These are phyloP conservation scores for Tolypocladium capitatum DNA, from an alignment of 2,329 filamentous ascomycete genomes.

Conservation along the genomic window DNA sequence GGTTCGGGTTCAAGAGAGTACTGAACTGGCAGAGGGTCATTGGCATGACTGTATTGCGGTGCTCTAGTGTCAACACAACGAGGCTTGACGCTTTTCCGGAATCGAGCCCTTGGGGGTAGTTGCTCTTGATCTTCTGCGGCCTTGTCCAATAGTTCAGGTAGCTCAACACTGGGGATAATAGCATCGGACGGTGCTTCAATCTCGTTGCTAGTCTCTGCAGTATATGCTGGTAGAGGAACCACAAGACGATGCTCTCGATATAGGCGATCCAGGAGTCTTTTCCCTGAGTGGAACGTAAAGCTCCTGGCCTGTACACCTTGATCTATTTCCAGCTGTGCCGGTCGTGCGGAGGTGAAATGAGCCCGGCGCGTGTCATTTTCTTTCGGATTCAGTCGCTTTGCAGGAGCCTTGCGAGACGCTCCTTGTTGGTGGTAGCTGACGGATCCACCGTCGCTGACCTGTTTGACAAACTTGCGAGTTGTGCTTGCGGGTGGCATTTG, in stretches of 20 bases:
- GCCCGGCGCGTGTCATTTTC: background rate
- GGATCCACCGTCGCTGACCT: constrained; percentile 12
- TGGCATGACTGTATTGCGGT: constrained; percentile 38
- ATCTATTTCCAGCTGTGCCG: constrained; percentile 43
- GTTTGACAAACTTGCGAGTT: constrained; percentile 17
- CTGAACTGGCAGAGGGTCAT: constrained; percentile 31
- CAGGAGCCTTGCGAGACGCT: background rate
- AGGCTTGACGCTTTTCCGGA: constrained; percentile 31
- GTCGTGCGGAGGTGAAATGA: constrained; percentile 14
- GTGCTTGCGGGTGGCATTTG: background rate
- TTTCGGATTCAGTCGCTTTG: background rate
- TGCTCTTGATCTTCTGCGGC: background rate
- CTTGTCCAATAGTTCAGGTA: background rate
- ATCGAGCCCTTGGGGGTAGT: constrained; percentile 12
- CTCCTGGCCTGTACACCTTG: constrained; percentile 19
- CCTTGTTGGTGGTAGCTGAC: constrained; percentile 11
- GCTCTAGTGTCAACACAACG: constrained; percentile 33
- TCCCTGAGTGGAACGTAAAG: constrained; percentile 34
- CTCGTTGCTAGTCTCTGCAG: background rate
- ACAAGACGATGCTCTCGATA: constrained; percentile 25
- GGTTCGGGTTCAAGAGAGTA: constrained; percentile 4
- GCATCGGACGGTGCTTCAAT: background rate
- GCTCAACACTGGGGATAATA: background rate
- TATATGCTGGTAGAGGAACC: background rate
- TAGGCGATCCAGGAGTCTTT: constrained; percentile 40